Evolutionary conservation across 139 green algal species (phyloP), one percentile per base, ranked within the genome.

Genomic region (Closterium sp.): DNA sequence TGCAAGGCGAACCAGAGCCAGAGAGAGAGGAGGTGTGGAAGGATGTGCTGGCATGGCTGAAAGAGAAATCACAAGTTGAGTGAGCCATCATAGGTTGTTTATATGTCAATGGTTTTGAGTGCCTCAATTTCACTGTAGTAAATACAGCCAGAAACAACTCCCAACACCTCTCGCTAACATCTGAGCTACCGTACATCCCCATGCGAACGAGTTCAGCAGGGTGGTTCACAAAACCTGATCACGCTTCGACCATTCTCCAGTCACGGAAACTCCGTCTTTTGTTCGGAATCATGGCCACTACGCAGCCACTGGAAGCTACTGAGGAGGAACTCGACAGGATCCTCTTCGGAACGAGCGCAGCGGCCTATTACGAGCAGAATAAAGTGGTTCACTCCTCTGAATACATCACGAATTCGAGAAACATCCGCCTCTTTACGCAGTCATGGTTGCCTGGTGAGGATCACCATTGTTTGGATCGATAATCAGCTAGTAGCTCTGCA

Each of bases 331-430:
- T 79, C 62, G 62, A 79, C 62, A 22, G 4, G 62, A 24, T 79
- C 2, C 62, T 79, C 62, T 79, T 79, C 62, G 62, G 62, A 79
- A 79, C 62, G 62, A 79, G 62, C 62, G 62, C 62, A 27, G 62
- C 62, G 62, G 62, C 62, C 62, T 79, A 79, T 79, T 79, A 79
- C 62, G 62, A 79, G 62, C 62, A 79, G 62, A 27, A 79, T 79
- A 79, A 79, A 79, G 62, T 79, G 62, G 62, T 79, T 27, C 62
- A 79, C 62, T 27, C 62, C 17, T 13, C 62, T 27, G 62, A 79
- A 79, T 88, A 88, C 88, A 91, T 91, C 42, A 91, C 88, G 30
- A 91, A 91, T 31, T n/a, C 29, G 28, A 31, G 88, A 85, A 31
- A 31, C 24, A 91, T 91, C 29, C 29, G 31, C 29, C 50, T 91